phyloP scores from a whole-genome alignment of 1,284 basidiomycete species.

The Leucoagaricus sp. region DNA sequence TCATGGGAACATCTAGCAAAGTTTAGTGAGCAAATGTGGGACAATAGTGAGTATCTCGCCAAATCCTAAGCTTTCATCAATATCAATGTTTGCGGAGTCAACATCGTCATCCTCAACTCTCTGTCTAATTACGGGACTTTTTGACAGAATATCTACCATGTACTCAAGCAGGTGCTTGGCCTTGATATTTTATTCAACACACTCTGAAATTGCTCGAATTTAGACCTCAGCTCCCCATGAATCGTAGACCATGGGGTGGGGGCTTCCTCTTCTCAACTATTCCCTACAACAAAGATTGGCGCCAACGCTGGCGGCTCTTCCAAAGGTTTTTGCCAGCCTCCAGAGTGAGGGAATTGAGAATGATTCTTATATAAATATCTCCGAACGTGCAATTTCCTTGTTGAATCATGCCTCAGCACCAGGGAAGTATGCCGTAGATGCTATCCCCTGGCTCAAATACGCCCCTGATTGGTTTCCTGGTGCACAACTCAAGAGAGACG shows the following conservation, averaged over 20 bases:
- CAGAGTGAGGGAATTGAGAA: conserved; percentile 10
- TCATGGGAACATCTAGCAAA: too few relatives aligned
- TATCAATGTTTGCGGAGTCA: conserved; percentile 12
- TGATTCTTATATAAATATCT: conserved; percentile 20
- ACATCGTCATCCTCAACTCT: conserved; percentile 13
- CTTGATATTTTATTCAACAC: background rate
- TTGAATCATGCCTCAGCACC: conserved; percentile 19
- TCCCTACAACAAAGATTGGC: conserved; percentile 25
- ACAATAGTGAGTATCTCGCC: too few relatives aligned
- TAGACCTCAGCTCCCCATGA: conserved; percentile 18
- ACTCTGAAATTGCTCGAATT: background rate
- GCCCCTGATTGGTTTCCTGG: conserved; percentile 29
- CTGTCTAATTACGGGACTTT: conserved; percentile 11
- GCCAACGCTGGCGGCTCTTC: conserved; percentile 22
- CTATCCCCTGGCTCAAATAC: conserved; percentile 21
- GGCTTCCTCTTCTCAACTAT: conserved; percentile 23
- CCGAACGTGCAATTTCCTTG: conserved; percentile 12
- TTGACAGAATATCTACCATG: conserved; percentile 13
- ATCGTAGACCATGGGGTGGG: conserved; percentile 22
- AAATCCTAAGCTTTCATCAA: too few relatives aligned
- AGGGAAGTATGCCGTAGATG: conserved; percentile 21
- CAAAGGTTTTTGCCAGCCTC: conserved; percentile 22
- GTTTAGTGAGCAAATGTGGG: too few relatives aligned
- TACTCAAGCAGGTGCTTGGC: conserved; percentile 13
- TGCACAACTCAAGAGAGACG: conserved; percentile 20